Evolutionary conservation across 768 basidiomycete species (phyloP), one percentile per base, ranked within the genome.

Genomic region (Tylopilus vinaceipallidus): DNA sequence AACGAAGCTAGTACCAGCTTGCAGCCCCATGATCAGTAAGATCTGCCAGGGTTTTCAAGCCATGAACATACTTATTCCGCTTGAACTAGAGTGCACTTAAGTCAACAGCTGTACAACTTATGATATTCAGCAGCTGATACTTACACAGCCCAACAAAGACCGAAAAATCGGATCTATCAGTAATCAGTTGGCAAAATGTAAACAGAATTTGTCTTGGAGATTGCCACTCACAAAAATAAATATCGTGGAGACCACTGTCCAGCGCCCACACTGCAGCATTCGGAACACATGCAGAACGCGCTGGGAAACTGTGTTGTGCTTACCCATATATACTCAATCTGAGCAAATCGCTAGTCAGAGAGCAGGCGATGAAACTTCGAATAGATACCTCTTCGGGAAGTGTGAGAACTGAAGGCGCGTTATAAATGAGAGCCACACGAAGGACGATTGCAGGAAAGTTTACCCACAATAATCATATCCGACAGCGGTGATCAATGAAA

Each of bases 271-370:
- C 55, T 56, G 16, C n/a, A 2, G 2, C 1, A 20, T 2, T 16
- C 42, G n/a, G n/a, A n/a, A n/a, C n/a, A n/a, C 10, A 50, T 13
- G 2, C 3, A 22, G 9, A 3, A 3, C 11, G 1, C 6, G 17
- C 17, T 10, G 4, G 3, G 17, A 26, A 9, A 8, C 6, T 13
- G n/a, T 9, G 30, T 14, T 5, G 24, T 23, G 20, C 54, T 26
- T 3, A 57, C 57, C 57, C 57, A 57, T 12, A 58, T 19, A 39
- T 54, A 58, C 1, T 54, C 42, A 42, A 58, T 14, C 57, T 58
- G 0, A 2, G 8, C 2, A n/a, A 7, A 7, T 9, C 27, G 27
- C 11, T 29, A 29, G 27, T 11, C 8, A 11, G 27, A 11, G 27
- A 29, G 11, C 27, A 29, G 11, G 27, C 8, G 27, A 9, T 29